Evolutionary conservation across 192 early-diverging fungal genomes (phyloP), one percentile per base, ranked within the genome.

Genomic region (Geranomyces michiganensis): DNA sequence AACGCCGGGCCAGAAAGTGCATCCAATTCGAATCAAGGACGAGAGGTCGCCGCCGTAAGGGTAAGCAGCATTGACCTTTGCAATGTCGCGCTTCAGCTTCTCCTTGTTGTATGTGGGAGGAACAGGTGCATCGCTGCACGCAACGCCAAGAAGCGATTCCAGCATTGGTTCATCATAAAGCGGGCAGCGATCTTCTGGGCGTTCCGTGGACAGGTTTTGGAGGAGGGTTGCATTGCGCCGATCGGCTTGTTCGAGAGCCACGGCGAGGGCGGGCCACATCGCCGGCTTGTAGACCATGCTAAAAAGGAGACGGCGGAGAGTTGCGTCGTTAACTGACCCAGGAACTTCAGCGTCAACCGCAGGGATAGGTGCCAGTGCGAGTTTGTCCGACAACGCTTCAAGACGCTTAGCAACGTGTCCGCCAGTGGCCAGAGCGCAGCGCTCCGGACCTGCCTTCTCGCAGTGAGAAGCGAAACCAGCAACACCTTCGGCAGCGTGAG

Each of bases 1-100:
- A 15, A 27, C 24, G 15, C 53, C 76, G 33, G 73, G 74, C 79
- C 79, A 81, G 64, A 74, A 70, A 47, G 56, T 46, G 70, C 75
- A 77, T 0, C 43, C 31, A 5, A 45, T 64, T 17, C 17, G 36
- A 29, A 60, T 17, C 27, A 17, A 6, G 22, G 58, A 19, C 2
- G 31, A 4, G 27, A 30, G 15, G 17, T 30, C 14, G 4, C 62
- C 62, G 10, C 45, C 65, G 47, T 49, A 31, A 27, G 32, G 32
- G 45, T 48, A 67, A 1, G 48, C 1, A 13, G 36, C 41, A 36
- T 13, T 53, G 46, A 15, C 29, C 47, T 29, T 21, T 45, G 27
- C 49, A 21, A 64, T 45, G 13, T 64, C 62, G 43, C 5, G 21
- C 62, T 64, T 64, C 21, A 46, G 62, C 21, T 64, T 44, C 10